Evolutionary conservation across 345 rosid genomes (phyloP), one percentile per base, ranked within the genome.

Genomic region (Eucalyptus pauciflora): DNA sequence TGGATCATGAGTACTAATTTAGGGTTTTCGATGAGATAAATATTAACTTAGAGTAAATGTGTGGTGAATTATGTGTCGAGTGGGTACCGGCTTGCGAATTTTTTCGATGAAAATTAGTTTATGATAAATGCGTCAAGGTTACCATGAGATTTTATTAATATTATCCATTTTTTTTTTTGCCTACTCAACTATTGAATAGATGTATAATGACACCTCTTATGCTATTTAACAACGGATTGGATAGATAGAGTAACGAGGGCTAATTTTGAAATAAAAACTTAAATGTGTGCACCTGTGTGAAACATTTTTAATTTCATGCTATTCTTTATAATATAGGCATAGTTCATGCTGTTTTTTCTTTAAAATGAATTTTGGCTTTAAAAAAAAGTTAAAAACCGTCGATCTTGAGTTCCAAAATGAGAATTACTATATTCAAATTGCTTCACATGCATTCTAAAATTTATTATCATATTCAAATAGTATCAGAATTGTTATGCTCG

Each of bases 11-110:
- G 43, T 5, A 4, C 17, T 0, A 15, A 16, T 69, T 69, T 17
- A 5, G 0, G 12, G 3, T 31, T 69, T 17, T 33, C 9, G 6
- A 17, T 1, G 24, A 69, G 12, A 33, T 0, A 15, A 69, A 9
- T 31, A 8, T 69, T 33, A 69, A 17, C 20, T 33, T 69, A 13
- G 5, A 8, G 80, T 33, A 9, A 69, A 4, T 69, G 22, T 69
- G 80, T 1, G 1, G 24, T 62, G 31, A 62, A 62, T 27, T 62
- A 27, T 10, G 31, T 62, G 69, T 62, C 3, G 0, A 33, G 1
- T 31, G 3, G 80, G 80, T 17, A 17, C 7, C 0, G 0, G 0
- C 20, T 69, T 15, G 45, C 17, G 13, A 69, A 15, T 33, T 69
- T 69, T 33, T 69, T 33, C 5, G 1, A 69, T 8, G 4, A 33